These are phyloP conservation scores for Cardiospermum halicacabum DNA, from an alignment of 345 rosid genomes.

Conservation along the genomic window DNA sequence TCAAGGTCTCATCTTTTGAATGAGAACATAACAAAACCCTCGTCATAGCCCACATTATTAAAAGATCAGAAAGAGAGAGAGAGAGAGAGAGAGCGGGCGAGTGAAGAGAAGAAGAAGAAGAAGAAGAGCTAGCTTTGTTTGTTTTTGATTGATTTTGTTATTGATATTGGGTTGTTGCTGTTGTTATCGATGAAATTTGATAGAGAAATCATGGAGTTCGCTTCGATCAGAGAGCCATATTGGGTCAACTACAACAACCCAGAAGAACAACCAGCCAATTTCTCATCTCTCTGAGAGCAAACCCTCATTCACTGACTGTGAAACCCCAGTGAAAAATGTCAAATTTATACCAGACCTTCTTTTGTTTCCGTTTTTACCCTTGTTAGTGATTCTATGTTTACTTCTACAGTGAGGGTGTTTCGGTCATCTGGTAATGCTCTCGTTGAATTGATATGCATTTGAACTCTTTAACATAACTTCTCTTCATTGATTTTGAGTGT, in stretches of 20 bases:
- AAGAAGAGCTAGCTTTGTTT: too few relatives aligned
- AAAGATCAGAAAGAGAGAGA: background rate
- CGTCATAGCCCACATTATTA: constrained; percentile 8
- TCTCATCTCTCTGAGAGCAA: constrained; percentile 5
- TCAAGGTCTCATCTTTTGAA: background rate
- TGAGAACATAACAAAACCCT: background rate
- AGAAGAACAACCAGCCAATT: background rate
- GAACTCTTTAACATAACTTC: too few relatives aligned
- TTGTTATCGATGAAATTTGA: background rate
- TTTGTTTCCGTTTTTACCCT: background rate
- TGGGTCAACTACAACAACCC: background rate
- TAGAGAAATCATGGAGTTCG: constrained; percentile 5
- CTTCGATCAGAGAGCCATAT: constrained; percentile 5
- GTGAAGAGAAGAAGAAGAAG: background rate
- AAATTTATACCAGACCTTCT: background rate
- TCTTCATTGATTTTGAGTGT: too few relatives aligned
- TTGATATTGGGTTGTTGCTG: background rate
- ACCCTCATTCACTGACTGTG: background rate
- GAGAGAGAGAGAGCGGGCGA: constrained; percentile 2
- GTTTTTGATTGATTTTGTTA: too few relatives aligned
- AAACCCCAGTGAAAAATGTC: background rate
- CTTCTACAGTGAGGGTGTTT: background rate
- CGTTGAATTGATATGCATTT: too few relatives aligned
- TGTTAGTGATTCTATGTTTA: background rate
- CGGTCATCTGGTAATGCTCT: background rate